Conservation (phyloP, 306 rosid genomes). For the Carpinus fangiana region DNA sequence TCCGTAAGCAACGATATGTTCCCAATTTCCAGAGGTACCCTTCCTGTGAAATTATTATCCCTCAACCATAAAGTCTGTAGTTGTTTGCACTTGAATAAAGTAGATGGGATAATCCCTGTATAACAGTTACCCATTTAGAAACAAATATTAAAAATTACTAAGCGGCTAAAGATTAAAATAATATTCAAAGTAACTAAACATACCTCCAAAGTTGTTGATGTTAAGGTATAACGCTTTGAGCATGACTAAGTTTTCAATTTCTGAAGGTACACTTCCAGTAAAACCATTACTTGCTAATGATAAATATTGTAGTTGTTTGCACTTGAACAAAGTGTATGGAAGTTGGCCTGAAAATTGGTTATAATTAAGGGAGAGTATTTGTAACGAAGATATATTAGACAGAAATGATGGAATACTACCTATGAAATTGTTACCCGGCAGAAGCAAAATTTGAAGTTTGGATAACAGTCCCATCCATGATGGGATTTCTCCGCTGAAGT, state of each 20-base stretch:
- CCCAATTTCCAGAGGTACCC: no score
- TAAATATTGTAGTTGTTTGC: neutral
- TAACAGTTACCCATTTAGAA: no score
- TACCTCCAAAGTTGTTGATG: neutral
- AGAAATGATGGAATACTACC: neutral
- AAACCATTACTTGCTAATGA: conserved; percentile 1
- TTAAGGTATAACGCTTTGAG: neutral
- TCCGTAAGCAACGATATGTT: no score
- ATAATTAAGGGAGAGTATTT: neutral
- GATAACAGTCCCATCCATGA: neutral
- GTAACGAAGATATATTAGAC: neutral
- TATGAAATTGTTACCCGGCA: no score
- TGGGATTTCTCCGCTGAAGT: neutral
- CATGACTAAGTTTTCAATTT: conserved; percentile 13
- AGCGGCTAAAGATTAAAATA: no score
- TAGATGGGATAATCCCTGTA: no score
- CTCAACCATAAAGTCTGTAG: no score
- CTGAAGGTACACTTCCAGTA: neutral
- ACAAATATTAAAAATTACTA: no score
- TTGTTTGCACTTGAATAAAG: no score
- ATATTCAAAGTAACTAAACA: neutral
- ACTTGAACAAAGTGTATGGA: neutral
- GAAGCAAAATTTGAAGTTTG: neutral
- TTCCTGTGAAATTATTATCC: no score
- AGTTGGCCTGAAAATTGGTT: neutral